Conservation (phyloP, 1,284 basidiomycete genomes). For the Apiotrichum montevideense region DNA sequence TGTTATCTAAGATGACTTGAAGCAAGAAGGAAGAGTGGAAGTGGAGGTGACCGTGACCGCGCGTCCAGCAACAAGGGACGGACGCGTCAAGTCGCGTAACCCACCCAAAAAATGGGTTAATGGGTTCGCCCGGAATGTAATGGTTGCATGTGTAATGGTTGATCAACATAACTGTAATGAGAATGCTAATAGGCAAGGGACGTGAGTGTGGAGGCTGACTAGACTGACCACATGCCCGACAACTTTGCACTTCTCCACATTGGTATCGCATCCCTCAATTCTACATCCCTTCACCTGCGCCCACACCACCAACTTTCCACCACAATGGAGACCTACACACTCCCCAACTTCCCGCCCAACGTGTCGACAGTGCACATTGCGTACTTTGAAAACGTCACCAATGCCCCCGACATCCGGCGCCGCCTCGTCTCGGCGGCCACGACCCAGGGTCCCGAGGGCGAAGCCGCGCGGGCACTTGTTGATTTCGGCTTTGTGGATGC, state of each 20-base stretch:
- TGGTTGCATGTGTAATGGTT: neutral
- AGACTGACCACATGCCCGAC: too few relatives aligned
- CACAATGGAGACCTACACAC: conserved; percentile 47
- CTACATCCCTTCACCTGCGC: neutral
- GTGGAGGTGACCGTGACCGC: neutral
- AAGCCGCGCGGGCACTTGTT: conserved; percentile 62
- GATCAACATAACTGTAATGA: too few relatives aligned
- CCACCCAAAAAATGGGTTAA: too few relatives aligned
- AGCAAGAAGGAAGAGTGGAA: neutral
- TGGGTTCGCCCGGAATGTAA: too few relatives aligned
- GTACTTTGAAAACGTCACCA: conserved; percentile 62
- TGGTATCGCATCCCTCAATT: too few relatives aligned
- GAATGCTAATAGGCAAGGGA: too few relatives aligned
- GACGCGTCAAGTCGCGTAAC: conserved; percentile 17
- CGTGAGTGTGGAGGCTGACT: too few relatives aligned
- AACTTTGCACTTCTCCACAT: too few relatives aligned
- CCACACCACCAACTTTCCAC: neutral
- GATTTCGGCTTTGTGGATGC: conserved; percentile 88
- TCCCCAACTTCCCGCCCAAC: conserved; percentile 36
- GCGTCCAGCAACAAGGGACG: too few relatives aligned
- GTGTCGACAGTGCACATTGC: conserved; percentile 54
- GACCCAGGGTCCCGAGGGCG: conserved; percentile 57
- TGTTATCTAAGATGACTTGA: too few relatives aligned
- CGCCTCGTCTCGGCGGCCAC: conserved; percentile 65
- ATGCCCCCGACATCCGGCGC: conserved; percentile 57